Evolutionary conservation across 2,329 filamentous ascomycete species (phyloP).

Genomic region (Diaporthe australafricana): DNA sequence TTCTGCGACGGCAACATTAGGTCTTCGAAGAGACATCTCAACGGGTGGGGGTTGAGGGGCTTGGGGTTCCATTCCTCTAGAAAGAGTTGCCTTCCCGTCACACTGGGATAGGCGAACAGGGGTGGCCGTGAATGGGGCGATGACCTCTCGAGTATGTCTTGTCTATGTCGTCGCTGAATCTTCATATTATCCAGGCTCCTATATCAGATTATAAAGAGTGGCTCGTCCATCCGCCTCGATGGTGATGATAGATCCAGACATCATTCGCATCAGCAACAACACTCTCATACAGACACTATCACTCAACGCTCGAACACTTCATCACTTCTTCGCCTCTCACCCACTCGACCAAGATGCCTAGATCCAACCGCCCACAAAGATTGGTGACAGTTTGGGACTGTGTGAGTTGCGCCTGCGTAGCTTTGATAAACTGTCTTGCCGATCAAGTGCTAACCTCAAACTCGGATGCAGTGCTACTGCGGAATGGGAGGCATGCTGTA

Average conservation of each 20-base stretch:
- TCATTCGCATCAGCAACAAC: background rate
- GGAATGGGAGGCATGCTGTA: background rate
- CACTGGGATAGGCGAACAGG: background rate
- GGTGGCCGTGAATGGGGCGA: background rate
- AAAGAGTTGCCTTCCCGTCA: background rate
- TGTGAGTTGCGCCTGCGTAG: background rate
- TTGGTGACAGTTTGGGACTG: conserved; percentile 4
- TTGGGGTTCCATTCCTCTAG: background rate
- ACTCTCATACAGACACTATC: background rate
- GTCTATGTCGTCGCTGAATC: background rate
- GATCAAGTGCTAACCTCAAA: background rate
- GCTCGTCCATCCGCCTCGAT: background rate
- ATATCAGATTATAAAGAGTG: conserved; percentile 10
- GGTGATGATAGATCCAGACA: background rate
- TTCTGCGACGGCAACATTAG: background rate
- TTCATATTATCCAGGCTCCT: background rate
- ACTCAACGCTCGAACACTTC: background rate
- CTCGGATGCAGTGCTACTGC: background rate
- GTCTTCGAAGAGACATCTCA: background rate
- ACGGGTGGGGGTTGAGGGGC: conserved; percentile 18
- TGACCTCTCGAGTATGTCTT: background rate
- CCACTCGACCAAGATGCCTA: background rate
- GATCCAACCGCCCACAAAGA: background rate
- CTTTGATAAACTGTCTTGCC: background rate
- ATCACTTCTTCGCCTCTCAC: background rate